phyloP scores from a whole-genome alignment of 140 eudicot species.

The Flaveria floridana region DNA sequence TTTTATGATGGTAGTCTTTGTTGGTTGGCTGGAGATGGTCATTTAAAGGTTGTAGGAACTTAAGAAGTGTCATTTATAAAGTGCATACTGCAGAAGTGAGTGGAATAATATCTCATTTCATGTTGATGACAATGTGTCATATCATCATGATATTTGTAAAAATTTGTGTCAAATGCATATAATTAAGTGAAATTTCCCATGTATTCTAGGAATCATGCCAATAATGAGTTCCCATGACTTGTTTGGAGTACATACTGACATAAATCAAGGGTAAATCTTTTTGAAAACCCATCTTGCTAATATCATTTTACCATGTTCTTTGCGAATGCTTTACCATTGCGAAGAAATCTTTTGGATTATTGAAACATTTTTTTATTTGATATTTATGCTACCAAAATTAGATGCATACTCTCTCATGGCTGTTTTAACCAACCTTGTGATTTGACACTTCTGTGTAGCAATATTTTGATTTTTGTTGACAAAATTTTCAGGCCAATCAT shows the following conservation, averaged over 20 bases:
- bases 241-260: not conserved
- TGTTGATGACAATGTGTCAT: too few relatives aligned
- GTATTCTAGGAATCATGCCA: not conserved
- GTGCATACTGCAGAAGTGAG: too few relatives aligned
- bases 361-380: too few relatives aligned
- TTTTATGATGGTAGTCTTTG: not conserved
- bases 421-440: not conserved
- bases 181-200: not conserved
- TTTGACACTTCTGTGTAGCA: not conserved
- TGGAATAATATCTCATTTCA: too few relatives aligned
- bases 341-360: not conserved
- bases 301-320: too few relatives aligned
- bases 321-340: too few relatives aligned
- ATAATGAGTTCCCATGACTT: not conserved
- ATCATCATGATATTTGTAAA: not conserved
- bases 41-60: not conserved
- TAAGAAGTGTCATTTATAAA: not conserved
- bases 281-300: too few relatives aligned
- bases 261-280: not conserved
- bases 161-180: not conserved
- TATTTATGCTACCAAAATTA: not conserved
- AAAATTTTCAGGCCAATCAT: slow-evolving; percentile 42
- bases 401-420: not conserved
- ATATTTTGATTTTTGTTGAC: not conserved
- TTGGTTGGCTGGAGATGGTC: slow-evolving; percentile 18